Evolutionary conservation across 2,329 filamentous ascomycete species (phyloP), one percentile per base, ranked within the genome.

Genomic region (Talaromyces sp.): DNA sequence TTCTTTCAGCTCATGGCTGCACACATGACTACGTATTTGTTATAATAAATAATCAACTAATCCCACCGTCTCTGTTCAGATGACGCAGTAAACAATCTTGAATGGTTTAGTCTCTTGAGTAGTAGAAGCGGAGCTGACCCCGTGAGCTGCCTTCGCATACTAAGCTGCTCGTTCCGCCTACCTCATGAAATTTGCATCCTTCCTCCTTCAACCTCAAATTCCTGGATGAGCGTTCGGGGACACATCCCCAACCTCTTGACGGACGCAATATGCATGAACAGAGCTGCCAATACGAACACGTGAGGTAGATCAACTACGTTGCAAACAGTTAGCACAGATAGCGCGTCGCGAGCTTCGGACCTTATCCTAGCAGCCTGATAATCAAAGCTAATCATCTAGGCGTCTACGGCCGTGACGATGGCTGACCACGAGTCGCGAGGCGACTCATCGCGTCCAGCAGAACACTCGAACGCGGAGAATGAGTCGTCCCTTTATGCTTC

Each of bases 341-440:
- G 45, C 45, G 28, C 45, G n/a, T n/a, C 43, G 28, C 45, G 17
- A 48, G 28, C 28, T 28, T 48, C 17, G 45, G 33, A 35, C 45
- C 10, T 48, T 48, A 48, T 48, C 45, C n/a, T 33, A 28, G 19
- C 52, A n/a, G 39, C 52, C 28, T 45, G 52, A 25, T 22, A 15
- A 25, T 48, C 40, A 15, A n/a, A 33, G 19, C 36, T 19, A 54
- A 35, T 33, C 53, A 28, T 11, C 3, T 17, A 21, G 22, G 17
- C 43, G 5, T 48, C 5, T 39, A 36, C n/a, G 15, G 21, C 39
- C 21, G 43, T 22, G 17, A 56, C 52, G 37, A 66, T 67, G 65
- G 60, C 62, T 13, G 60, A 59, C 46, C 62, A 61, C 28, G 58
- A 59, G 40, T 48, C 33, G 21, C 35, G 50, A 43, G 56, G 50